A percentile compares a stretch with the other conserved stretches of the same genome.
Conservation (phyloP, 805 yeast species). For the Spencermartinsiella europaea region DNA sequence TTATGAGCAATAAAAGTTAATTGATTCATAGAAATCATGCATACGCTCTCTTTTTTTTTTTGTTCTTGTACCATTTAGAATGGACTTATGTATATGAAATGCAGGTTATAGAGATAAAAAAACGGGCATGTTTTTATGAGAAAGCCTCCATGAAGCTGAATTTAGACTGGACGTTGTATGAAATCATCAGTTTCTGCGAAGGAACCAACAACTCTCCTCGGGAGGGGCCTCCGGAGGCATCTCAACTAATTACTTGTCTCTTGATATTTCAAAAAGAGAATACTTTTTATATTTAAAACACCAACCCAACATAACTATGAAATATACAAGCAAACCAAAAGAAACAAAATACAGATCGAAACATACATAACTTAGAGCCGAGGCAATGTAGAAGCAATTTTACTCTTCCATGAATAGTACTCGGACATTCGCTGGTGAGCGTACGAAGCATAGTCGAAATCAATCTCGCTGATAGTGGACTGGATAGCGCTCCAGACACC, state of each 20-base stretch:
- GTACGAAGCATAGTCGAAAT: slow-evolving; percentile 63
- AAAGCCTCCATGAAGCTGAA: too few species aligned
- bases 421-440: slow-evolving; percentile 57
- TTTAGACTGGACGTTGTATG: too few species aligned
- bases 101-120: not conserved
- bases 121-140: too few species aligned
- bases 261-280: not conserved
- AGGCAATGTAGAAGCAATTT: not conserved
- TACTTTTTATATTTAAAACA: too few species aligned
- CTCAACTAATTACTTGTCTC: too few species aligned
- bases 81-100: not conserved
- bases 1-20: slow-evolving; percentile 13
- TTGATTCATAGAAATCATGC: not conserved
- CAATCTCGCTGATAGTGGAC: slow-evolving; percentile 60
- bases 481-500: slow-evolving; percentile 81
- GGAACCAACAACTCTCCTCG: too few species aligned
- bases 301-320: too few species aligned
- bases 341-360: too few species aligned
- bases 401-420: slow-evolving; percentile 60
- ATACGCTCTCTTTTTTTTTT: not conserved
- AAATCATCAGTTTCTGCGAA: too few species aligned
- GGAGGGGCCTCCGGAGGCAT: too few species aligned
- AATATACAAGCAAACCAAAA: too few species aligned
- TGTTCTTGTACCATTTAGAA: not conserved
- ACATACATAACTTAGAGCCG: not conserved